Base-by-base conservation (phyloP, 1,139 yeast genomes). In the Lodderomyces metapsilosis region DNA sequence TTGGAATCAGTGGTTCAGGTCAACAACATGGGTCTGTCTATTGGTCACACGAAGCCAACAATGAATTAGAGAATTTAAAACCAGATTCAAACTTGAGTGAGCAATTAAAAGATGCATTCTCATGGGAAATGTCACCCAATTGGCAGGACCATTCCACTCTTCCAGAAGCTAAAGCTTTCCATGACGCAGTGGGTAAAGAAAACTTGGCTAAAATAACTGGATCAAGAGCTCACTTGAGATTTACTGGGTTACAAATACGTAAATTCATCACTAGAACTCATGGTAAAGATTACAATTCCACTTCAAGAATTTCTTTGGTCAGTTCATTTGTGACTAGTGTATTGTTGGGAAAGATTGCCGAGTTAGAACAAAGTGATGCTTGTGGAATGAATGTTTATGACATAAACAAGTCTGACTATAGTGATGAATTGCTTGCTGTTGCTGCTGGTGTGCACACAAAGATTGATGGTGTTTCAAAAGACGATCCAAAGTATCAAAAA, bases 61-160 rank as follows among this genome's bases (percentile, higher is more conserved):
- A 53, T 0, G 48, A 70, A 5, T 66, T 88, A 39, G 36, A 45
- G 1, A 44, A 38, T 1, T 37, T 68, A 72, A 43, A 58, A 50
- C 40, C 57, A 2, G 41, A 44, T 0, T 42, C 55, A 11, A 41
- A 63, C 1, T 64, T 82, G 39, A 54, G 64, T n/a, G 68, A 62
- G n/a, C 84, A 77, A 48, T 58, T 83, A 34, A 46, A 50, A 4
- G 51, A 50, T 1, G 82, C 84, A 1, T 80, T 88, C 49, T 69
- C 94, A 1, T 74, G 82, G 54, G 71, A 74, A 5, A 70, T 71
- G 43, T 84, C 95, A 8, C 96, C 96, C 10, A 89, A 89, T 55
- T 89, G 97, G 97, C 97, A 89, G 60, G 97, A 89, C 58, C 95
- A 88, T 55, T 84, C 94, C 20, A 89, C 97, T 0, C 84, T 79